Conservation (phyloP, 257 asterid species). For the Ilex asprella region DNA sequence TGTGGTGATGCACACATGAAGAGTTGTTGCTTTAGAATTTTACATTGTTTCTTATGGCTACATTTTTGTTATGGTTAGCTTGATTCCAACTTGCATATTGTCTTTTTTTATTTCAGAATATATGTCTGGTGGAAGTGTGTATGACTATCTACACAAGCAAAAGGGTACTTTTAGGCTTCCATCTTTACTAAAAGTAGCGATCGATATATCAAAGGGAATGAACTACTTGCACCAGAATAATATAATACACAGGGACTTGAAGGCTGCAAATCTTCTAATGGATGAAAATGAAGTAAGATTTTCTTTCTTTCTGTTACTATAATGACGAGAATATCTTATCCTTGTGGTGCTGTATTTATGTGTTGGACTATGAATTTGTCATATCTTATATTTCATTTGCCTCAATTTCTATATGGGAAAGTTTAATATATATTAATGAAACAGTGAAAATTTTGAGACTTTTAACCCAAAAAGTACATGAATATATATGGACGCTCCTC, state of each 20-base stretch:
- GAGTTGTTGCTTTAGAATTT: too few species aligned
- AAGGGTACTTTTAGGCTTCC: slow-evolving; percentile 91
- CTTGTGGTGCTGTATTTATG: not conserved
- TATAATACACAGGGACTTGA: slow-evolving; percentile 92
- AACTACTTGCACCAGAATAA: slow-evolving; percentile 96
- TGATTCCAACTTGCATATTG: not conserved
- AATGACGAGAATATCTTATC: slow-evolving; percentile 2
- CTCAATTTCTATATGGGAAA: not conserved
- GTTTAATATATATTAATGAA: not conserved
- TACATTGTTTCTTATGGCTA: not conserved
- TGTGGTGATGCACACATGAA: too few species aligned
- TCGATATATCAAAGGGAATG: slow-evolving; percentile 97
- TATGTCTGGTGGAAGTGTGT: slow-evolving; percentile 98
- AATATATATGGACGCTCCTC: too few species aligned
- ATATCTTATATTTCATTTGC: not conserved
- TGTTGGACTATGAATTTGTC: not conserved
- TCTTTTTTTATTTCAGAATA: slow-evolving; percentile 46
- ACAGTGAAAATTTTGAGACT: too few species aligned
- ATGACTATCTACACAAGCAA: slow-evolving; percentile 90
- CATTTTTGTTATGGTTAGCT: not conserved
- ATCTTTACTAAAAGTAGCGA: slow-evolving; percentile 77
- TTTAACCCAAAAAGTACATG: too few species aligned
- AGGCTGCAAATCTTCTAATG: slow-evolving; percentile 97
- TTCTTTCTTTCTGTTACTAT: slow-evolving; percentile 2
- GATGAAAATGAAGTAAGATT: slow-evolving; percentile 85